Base-by-base conservation (phyloP, 1,284 basidiomycete genomes). In the Microbotryum saponariae region DNA sequence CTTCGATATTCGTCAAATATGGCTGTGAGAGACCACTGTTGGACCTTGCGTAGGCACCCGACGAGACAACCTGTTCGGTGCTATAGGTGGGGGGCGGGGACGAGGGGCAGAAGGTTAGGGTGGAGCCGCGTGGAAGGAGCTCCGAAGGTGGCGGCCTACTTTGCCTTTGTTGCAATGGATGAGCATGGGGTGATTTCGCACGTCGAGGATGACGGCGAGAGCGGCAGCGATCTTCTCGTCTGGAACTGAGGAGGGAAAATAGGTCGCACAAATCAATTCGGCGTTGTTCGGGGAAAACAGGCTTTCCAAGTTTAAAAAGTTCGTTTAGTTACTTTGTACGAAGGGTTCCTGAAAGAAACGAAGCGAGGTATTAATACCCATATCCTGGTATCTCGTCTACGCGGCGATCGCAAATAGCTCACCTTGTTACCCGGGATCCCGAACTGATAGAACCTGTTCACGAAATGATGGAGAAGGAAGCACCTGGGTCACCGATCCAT, bases 101-200 rank as follows among this genome's bases (percentile, higher is more conserved):
- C 46, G 37, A 46, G 29, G 16, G 16, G 45, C 21, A 12, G 27
- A 49, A 14, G 47, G 23, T 6, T 6, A 47, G 31, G 20, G 44
- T 4, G 31, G 9, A 50, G 31, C 4, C 3, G n/a, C 18, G 33
- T 27, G 10, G n/a, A 10, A 27, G 21, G 31, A 23, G 29, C 31
- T 29, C 16, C 47, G 31, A 25, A 49, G 18, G 37, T 42, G 16
- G 37, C 37, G 31, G 31, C 76, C 48, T 53, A 78, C 77, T 71
- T 82, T 82, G 59, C 81, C 81, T 72, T 82, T 82, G 74, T 82
- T 82, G 74, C 81, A 82, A 67, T 82, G 81, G 21, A 82, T 80
- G 42, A 82, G 71, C 31, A 82, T 75, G 1, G 81, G 81, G 62
- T 81, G 80, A 67, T 82, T 82, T 5, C 80, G 73, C 45, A 69